Base-by-base conservation (phyloP, 176 grass and related monocot species). In the Leersia perrieri region DNA sequence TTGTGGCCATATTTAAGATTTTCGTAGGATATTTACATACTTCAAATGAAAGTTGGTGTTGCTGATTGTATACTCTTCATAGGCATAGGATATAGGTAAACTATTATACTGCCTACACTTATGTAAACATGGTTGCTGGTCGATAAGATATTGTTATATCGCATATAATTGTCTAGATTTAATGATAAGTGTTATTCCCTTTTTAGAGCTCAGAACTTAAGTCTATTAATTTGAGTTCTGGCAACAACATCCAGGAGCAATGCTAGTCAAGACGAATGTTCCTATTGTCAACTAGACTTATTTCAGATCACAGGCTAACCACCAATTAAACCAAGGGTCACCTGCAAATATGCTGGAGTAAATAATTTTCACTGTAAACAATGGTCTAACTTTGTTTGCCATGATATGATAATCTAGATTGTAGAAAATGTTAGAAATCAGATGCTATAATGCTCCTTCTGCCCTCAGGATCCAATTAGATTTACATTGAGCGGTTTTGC, bases 311-410 rank as follows among this genome's bases (percentile, higher is more conserved):
- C 68, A 74, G 35, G 78, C 60, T 35, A 8, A 30, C 61, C 70
- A 68, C 68, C 20, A 60, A 68, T 57, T 80, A 63, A 39, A 75
- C 82, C 20, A 32, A 68, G 33, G 30, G 60, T 42, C 81, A n/a
- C 72, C 67, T 66, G 72, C 74, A 76, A 75, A 73, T 74, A 74
- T 22, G 51, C 23, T 45, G 22, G 23, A 22, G 34, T 57, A 49
- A 63, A 60, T 45, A 63, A 39, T 18, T 78, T 40, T 44, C 13
- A 2, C 51, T 9, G 61, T 75, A 57, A 26, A 77, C n/a, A 26
- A n/a, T 35, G 18, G 32, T 18, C 23, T 70, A 68, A 5, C 36
- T 75, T 81, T 74, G n/a, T 38, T 61, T 63, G 70, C 15, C 64
- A 61, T 63, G 30, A 69, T 65, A 33, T 11, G 28, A 68, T 31